A percentile compares a stretch with the other conserved stretches of the same genome.
phyloP scores from a whole-genome alignment of 2,329 filamentous ascomycete genomes.

The Penicillium sp. region DNA sequence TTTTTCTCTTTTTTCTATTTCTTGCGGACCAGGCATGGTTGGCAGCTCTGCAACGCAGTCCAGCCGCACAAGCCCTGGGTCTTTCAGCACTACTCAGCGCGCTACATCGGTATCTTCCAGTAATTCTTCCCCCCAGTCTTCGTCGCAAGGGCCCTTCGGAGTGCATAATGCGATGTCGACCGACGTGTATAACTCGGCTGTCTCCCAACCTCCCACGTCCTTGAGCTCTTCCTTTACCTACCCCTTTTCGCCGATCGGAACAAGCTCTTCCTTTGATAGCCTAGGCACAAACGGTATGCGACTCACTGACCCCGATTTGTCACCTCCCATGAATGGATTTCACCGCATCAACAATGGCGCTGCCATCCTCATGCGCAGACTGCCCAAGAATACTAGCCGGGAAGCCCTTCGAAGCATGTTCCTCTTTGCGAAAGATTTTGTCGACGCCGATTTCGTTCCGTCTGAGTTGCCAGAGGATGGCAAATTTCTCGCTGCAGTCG shows the following conservation, averaged over 20 bases:
- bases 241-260: conserved; percentile 36
- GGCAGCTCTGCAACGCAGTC: conserved; percentile 39
- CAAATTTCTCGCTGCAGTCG: conserved; percentile 55
- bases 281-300: conserved; percentile 30
- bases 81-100: conserved; percentile 36
- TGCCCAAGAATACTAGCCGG: conserved; percentile 55
- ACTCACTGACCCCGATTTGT: conserved; percentile 32
- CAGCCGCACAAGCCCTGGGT: conserved; percentile 40
- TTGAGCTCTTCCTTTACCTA: conserved; percentile 33
- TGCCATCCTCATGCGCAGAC: conserved; percentile 55
- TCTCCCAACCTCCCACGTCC: conserved; percentile 34
- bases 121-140: conserved; percentile 35
- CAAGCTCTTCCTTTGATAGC: conserved; percentile 34
- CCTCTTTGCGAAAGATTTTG: conserved; percentile 61
- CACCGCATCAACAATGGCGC: conserved; percentile 28
- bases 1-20: background rate
- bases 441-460: conserved; percentile 56
- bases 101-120: conserved; percentile 37
- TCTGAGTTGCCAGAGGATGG: conserved; percentile 54
- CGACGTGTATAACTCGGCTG: conserved; percentile 38
- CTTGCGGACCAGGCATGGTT: conserved; percentile 34
- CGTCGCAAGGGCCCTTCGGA: conserved; percentile 33
- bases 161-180: conserved; percentile 42
- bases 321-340: conserved; percentile 33
- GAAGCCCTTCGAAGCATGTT: conserved; percentile 61